These are phyloP conservation scores for Magnusiomyces suaveolens DNA, from an alignment of 1,139 yeast species.

Conservation along the genomic window DNA sequence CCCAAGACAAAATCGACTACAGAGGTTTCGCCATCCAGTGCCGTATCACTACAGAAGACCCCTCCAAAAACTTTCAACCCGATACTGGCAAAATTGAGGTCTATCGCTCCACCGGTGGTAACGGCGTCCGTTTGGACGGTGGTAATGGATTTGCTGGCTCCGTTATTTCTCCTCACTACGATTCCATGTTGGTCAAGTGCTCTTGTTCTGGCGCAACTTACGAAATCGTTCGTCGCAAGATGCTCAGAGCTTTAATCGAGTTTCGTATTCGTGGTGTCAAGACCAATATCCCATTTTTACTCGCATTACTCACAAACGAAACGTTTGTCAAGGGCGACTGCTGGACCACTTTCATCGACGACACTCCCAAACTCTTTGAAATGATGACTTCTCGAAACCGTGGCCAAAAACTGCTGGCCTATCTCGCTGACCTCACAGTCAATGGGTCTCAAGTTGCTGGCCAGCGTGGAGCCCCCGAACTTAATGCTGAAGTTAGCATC, in stretches of 20 bases:
- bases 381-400: constrained; percentile 93
- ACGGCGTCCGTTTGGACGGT: constrained; percentile 97
- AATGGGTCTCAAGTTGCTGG: constrained; percentile 95
- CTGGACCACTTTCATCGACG: constrained; percentile 98
- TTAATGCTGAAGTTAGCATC: constrained; percentile 60
- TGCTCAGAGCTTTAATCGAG: constrained; percentile 92
- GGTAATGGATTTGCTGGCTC: constrained; percentile 99
- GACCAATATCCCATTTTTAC: constrained; percentile 91
- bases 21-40: constrained; percentile 98
- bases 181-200: constrained; percentile 96
- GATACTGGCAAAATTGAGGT: constrained; percentile 98
- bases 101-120: constrained; percentile 98
- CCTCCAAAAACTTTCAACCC: constrained; percentile 92
- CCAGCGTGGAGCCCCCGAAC: constrained; percentile 84
- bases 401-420: constrained; percentile 84
- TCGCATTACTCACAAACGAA: constrained; percentile 82
- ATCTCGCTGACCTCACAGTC: constrained; percentile 85
- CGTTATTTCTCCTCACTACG: constrained; percentile 93
- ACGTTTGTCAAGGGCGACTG: constrained; percentile 82
- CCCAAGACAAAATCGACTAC: constrained; percentile 89
- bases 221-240: constrained; percentile 94
- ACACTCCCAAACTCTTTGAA: constrained; percentile 90
- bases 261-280: constrained; percentile 98
- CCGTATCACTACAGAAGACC: constrained; percentile 98
- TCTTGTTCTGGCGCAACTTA: constrained; percentile 92